Evolutionary conservation across 441 rosid species (phyloP), one percentile per base, ranked within the genome.

Genomic region (Dalechampia spathulata): DNA sequence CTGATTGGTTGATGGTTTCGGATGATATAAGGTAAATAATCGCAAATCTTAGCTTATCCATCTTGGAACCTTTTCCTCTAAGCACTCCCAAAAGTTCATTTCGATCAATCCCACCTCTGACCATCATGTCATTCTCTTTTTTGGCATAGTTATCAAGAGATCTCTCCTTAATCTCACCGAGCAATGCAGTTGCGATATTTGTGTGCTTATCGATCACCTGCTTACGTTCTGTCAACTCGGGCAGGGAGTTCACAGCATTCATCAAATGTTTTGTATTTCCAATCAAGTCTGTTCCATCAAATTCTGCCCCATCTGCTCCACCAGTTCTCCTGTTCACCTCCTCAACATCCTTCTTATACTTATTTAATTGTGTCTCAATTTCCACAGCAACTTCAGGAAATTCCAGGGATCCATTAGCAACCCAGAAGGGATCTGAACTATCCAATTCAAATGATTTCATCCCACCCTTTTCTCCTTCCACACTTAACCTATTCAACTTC

Each of bases 301-400:
- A 79, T 72, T 83, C 86, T 11, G 94, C 75, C 27, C 90, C 90
- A 53, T 65, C 90, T 19, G 72, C 69, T 16, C 90, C 97, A 0
- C 99, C 99, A 0, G 94, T 86, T 65, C 96, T 85, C 60, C 58
- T 52, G 70, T 93, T 89, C 63, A 93, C 97, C 71, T 87, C 99
- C 49, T 93, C 99, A 12, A 89, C 93, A 69, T 93, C 97, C 73
- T 65, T 93, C 85, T 90, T 93, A 69, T 93, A 93, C 78, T 82
- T 85, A 56, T 62, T 81, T 75, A 93, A 68, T 60, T 93, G 99
- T 0, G 80, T 79, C 76, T 93, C 95, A 6, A 93, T 90, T 80
- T 90, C 97, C 67, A 82, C 83, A 10, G 99, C 99, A 43, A 89
- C 99, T 68, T 93, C 97, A 36, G 99, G 99, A 72, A 93, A 87